Percentiles rank a stretch among this genome's conserved stretches.
phyloP scores from a whole-genome alignment of 495 filamentous ascomycete species.

The Neurospora hispaniola region DNA sequence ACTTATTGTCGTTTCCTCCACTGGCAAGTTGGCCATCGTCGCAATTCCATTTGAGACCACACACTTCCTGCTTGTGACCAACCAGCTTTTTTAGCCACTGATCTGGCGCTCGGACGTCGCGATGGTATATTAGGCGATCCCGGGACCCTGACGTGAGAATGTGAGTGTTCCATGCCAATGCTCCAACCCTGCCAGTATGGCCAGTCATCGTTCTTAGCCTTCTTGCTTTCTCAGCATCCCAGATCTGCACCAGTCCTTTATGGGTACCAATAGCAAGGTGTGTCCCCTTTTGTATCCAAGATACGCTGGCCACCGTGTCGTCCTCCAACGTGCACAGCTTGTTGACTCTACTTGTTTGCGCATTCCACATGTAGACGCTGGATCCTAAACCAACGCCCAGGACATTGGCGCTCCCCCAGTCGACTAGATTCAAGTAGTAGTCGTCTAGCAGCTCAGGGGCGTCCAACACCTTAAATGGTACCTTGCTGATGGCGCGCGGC shows the following conservation, averaged over 20 bases:
- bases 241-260: constrained; percentile 92
- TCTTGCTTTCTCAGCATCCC: constrained; percentile 81
- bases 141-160: constrained; percentile 92
- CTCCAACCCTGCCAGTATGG: constrained; percentile 80
- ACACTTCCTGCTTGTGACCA: constrained; percentile 98
- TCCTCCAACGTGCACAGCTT: constrained; percentile 89
- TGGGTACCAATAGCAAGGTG: constrained; percentile 91
- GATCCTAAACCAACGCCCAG: constrained; percentile 84
- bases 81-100: constrained; percentile 74
- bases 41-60: constrained; percentile 93
- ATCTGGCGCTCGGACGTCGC: constrained; percentile 87
- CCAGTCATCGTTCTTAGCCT: constrained; percentile 92
- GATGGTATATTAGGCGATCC: constrained; percentile 86
- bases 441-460: constrained; percentile 93
- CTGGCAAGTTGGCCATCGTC: constrained; percentile 93
- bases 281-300: constrained; percentile 93
- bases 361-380: constrained; percentile 99
- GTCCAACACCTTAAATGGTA: constrained; percentile 95
- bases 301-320: constrained; percentile 91
- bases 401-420: constrained; percentile 95
- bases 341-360: constrained; percentile 70
- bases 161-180: constrained; percentile 95
- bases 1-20: constrained; percentile 95
- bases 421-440: constrained; percentile 93
- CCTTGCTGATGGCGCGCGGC: constrained; percentile 82